Conservation (phyloP, 1,284 basidiomycete species). For the Phlebopus sp. region DNA sequence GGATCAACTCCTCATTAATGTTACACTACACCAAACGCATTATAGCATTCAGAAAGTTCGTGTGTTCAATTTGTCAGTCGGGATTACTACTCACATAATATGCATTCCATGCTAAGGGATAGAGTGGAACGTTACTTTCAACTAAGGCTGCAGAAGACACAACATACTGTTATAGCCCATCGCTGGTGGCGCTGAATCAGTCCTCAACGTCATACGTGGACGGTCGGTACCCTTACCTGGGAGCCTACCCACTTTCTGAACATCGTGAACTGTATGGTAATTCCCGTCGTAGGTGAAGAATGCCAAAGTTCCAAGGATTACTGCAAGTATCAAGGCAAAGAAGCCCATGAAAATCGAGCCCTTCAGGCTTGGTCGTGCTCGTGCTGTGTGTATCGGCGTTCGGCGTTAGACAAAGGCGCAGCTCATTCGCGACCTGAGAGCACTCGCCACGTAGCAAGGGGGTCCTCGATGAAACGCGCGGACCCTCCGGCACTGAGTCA, state of each 20-base stretch:
- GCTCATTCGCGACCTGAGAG: background rate
- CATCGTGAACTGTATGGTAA: background rate
- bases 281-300: constrained; percentile 11
- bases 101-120: constrained; percentile 53
- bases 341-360: constrained; percentile 5
- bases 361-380: constrained; percentile 5
- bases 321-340: constrained; percentile 18
- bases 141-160: background rate
- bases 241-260: constrained; percentile 25
- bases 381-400: constrained; percentile 5
- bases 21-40: constrained; percentile 40
- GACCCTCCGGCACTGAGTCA: background rate
- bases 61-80: too few relatives aligned
- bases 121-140: constrained; percentile 7
- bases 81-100: constrained; percentile 42
- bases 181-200: constrained; percentile 18
- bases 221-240: constrained; percentile 21
- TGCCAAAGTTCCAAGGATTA: constrained; percentile 17
- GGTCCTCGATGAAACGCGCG: constrained; percentile 9
- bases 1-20: constrained; percentile 49
- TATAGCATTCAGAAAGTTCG: background rate
- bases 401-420: background rate
- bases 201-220: background rate
- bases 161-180: constrained; percentile 33
- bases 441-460: constrained; percentile 21